A percentile compares a stretch with the other conserved stretches of the same genome.
phyloP scores from a whole-genome alignment of 208 protist species.

The Leishmania tarentolae region DNA sequence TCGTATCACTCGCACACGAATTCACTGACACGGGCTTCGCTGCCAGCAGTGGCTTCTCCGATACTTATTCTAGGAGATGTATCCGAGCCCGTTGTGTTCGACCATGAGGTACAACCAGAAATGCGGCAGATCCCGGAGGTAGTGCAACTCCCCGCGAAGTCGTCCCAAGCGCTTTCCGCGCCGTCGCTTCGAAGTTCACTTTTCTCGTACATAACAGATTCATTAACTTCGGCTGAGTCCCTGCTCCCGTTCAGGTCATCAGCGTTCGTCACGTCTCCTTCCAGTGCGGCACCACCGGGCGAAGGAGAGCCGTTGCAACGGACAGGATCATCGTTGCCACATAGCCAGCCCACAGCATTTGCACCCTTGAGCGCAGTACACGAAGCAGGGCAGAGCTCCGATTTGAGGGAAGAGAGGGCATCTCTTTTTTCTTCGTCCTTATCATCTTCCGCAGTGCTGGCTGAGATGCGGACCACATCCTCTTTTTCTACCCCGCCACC shows the following conservation, averaged over 20 bases:
- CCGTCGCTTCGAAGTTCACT: constrained; percentile 10
- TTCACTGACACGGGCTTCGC: not conserved
- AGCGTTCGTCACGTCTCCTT: too few species aligned
- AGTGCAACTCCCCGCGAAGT: not conserved
- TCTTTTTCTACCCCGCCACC: not conserved
- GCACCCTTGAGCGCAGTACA: not conserved
- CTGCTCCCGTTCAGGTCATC: not conserved
- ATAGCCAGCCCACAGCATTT: not conserved
- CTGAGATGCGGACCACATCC: not conserved
- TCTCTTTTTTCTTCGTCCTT: not conserved
- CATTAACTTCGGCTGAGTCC: not conserved
- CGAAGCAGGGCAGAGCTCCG: not conserved
- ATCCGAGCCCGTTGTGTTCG: not conserved
- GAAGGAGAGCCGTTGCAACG: not conserved
- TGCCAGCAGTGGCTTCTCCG: not conserved
- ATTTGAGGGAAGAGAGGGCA: not conserved
- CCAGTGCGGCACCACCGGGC: not conserved
- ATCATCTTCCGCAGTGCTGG: not conserved
- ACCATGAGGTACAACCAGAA: not conserved
- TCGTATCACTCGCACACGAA: not conserved
- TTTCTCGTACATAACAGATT: constrained; percentile 9
- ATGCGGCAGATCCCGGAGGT: not conserved
- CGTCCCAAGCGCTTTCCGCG: not conserved
- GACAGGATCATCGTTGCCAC: not conserved
- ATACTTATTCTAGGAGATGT: not conserved